Evolutionary conservation across 169 alveolate species (phyloP).

Genomic region (Plasmodium gonderi): DNA sequence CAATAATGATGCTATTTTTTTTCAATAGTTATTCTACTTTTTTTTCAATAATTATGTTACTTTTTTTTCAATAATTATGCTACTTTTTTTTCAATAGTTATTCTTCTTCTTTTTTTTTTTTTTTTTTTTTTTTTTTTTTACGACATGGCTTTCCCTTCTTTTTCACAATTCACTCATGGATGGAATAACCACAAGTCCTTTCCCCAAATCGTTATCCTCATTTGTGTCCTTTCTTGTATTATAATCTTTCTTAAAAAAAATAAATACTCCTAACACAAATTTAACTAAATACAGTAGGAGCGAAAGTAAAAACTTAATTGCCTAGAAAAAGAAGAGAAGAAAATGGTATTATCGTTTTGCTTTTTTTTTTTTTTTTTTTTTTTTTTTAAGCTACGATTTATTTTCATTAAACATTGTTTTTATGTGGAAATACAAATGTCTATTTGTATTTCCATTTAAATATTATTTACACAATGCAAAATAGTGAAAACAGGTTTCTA

Average conservation of each 20-base stretch:
- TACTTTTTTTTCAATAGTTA: no score
- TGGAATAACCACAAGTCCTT: not conserved
- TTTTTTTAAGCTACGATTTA: no score
- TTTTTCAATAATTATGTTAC: no score
- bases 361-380: not conserved
- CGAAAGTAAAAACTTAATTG: constrained; percentile 19
- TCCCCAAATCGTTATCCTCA: not conserved
- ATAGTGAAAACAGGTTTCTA: no score
- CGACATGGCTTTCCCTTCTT: not conserved
- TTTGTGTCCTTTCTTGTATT: not conserved
- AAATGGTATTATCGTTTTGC: not conserved
- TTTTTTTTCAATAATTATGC: no score
- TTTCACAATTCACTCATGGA: constrained; percentile 14
- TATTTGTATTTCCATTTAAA: not conserved
- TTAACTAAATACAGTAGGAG: constrained; percentile 7
- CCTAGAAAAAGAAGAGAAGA: constrained; percentile 8
- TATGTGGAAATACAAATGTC: not conserved
- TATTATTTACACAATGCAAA: no score
- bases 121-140: not conserved
- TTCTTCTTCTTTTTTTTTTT: not conserved
- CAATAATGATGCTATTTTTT: no score
- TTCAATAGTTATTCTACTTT: no score
- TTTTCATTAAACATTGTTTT: no score
- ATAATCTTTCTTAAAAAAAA: constrained; percentile 3
- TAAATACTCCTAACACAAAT: not conserved